Conservation (phyloP, 73 alveolate species). For the Durusdinium trenchii region DNA sequence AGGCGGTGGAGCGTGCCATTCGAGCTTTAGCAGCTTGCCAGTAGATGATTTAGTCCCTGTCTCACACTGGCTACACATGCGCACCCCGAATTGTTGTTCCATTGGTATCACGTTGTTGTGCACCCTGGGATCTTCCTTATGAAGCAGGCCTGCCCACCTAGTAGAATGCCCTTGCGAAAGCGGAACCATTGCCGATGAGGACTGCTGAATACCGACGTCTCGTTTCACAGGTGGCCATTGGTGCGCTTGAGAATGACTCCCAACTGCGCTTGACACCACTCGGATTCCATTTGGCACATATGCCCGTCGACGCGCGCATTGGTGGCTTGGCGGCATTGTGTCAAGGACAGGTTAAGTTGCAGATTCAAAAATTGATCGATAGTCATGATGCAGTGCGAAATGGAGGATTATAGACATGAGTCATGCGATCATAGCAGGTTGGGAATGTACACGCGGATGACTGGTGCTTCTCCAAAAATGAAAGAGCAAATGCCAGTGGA, state of each 20-base stretch:
- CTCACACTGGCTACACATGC: not conserved
- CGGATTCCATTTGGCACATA: constrained; percentile 93
- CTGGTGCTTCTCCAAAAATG: not conserved
- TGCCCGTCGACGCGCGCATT: constrained; percentile 95
- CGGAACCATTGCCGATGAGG: too few species aligned
- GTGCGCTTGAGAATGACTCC: constrained; percentile 73
- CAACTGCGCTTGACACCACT: constrained; percentile 65
- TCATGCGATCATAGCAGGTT: not conserved
- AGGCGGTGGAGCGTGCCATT: constrained; percentile 92
- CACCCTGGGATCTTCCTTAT: too few species aligned
- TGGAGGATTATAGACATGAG: not conserved
- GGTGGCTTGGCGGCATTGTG: constrained; percentile 18
- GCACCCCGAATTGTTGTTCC: not conserved
- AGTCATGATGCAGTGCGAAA: not conserved
- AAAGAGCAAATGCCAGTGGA: not conserved
- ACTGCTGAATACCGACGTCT: too few species aligned
- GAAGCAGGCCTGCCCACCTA: too few species aligned
- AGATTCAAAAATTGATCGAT: not conserved
- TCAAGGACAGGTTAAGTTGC: not conserved
- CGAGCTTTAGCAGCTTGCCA: constrained; percentile 53
- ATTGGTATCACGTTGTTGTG: too few species aligned
- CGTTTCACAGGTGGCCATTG: constrained; percentile 89
- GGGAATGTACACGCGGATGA: not conserved
- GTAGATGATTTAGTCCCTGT: too few species aligned
- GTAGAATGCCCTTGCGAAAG: too few species aligned